Base-by-base conservation (phyloP, 495 filamentous ascomycete species). In the Pseudoneurospora amorphoporcata region DNA sequence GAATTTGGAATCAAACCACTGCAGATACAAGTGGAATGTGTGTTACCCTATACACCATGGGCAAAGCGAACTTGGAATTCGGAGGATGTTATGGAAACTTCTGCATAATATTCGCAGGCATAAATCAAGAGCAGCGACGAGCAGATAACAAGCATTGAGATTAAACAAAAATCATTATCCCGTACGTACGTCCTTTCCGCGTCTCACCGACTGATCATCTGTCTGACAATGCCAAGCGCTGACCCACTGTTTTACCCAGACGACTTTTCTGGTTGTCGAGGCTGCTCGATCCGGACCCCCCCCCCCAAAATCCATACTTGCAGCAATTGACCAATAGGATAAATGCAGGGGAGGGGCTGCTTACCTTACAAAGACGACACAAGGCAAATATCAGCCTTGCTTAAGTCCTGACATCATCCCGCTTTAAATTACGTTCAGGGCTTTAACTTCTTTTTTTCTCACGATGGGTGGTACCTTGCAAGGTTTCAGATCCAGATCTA, bases 361-460 rank as follows among this genome's bases (percentile, higher is more conserved):
- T 40, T 40, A 40, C 39, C 39, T 9, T 16, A 61, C 53, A 61
- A 61, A 32, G 53, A 61, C 4, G 23, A 16, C n/a, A 43, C 12
- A 16, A 61, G 12, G 53, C 53, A 32, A 61, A 32, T 23, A 29
- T 29, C 47, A 17, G 19, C 45, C 45, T 53, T 53, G 2, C 42
- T n/a, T 0, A 10, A 14, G 19, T 29, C 45, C 47, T 58, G 47
- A 58, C 32, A 74, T 78, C 23, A 75, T 69, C 17, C 41, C 71
- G 10, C 40, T 4, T 73, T 42, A 74, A 39, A 45, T 70, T 71
- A 45, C 72, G 16, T 69, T 70, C 1, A 5, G 9, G 47, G 10
- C 16, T 43, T 17, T 43, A 17, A 17, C 5, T 10, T 8, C 19
- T 45, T 10, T 10, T 19, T 9, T 47, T 19, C 0, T 47, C 3